Evolutionary conservation across 805 yeast genomes (phyloP), one percentile per base, ranked within the genome.

Genomic region (Hanseniaspora thailandica): DNA sequence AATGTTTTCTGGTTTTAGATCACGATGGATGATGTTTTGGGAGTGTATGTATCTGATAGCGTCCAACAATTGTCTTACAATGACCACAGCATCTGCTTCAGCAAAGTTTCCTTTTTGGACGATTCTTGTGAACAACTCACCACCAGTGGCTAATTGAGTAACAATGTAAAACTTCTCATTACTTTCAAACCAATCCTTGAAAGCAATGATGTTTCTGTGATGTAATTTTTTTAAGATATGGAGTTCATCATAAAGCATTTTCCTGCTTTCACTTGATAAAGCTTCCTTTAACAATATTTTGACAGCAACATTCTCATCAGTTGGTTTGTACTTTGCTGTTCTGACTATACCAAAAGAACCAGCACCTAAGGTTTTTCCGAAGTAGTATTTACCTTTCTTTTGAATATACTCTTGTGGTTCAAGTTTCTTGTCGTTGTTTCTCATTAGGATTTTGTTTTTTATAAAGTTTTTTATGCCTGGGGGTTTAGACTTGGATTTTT

Each of bases 301-400:
- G 58, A 90, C 77, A 0, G 97, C 97, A 15, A 88, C 95, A 55
- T 84, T 80, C 60, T 86, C 87, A 40, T 69, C 67, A 1, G 77
- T 76, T 9, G 68, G 64, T 33, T 69, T 61, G 50, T 67, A 63
- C 36, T 77, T 71, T 2, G 96, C 97, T 57, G 77, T 76, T 60
- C 95, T 75, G 3, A 90, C 97, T 2, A 90, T 82, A 38, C 98
- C 97, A 67, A 87, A 93, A 0, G 95, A 79, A 5, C 98, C 97
- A 0, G 97, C 97, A 9, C 97, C 97, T 12, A 89, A 69, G 0
- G 96, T 86, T 56, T 77, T 78, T 12, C 89, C 90, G 65, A 88
- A 86, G 8, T 81, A 77, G 62, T 86, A 89, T 56, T 77, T 73
- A 46, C 74, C 66, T 67, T 87, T 86, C 61, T 85, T 77, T 9